These are phyloP conservation scores for Pseudoscleropodium purum DNA, from an alignment of 225 moss, liverwort and hornwort genomes.

Conservation along the genomic window DNA sequence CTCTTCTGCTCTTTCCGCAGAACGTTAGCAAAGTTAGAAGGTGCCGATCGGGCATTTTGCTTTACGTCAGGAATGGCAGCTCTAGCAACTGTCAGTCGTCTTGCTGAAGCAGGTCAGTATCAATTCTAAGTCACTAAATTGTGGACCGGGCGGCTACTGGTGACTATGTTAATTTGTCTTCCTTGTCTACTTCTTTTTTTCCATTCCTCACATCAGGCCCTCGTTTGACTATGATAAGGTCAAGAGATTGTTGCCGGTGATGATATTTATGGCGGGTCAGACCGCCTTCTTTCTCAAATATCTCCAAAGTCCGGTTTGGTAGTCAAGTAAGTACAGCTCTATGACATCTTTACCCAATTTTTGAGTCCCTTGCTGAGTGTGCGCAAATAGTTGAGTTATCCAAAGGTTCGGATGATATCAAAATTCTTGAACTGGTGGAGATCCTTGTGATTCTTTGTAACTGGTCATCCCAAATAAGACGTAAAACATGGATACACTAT, in stretches of 20 bases:
- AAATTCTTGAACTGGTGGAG: not conserved
- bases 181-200: not conserved
- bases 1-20: slow-evolving; percentile 17
- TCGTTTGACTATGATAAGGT: slow-evolving; percentile 34
- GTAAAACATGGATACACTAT: not conserved
- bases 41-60: slow-evolving; percentile 84
- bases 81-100: slow-evolving; percentile 63
- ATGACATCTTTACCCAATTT: not conserved
- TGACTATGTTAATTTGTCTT: not conserved
- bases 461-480: not conserved
- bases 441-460: not conserved
- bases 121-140: not conserved
- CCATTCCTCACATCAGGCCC: not conserved
- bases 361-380: not conserved
- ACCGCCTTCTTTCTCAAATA: slow-evolving; percentile 62
- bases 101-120: slow-evolving; percentile 63
- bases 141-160: not conserved
- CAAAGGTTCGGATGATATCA: not conserved
- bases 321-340: slow-evolving; percentile 50
- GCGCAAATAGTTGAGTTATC: not conserved
- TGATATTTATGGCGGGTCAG: slow-evolving; percentile 88
- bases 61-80: slow-evolving; percentile 94
- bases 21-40: slow-evolving; percentile 72
- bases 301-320: slow-evolving; percentile 66
- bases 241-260: slow-evolving; percentile 91